phyloP scores from a whole-genome alignment of 192 early-diverging fungal genomes.

The Podila horticola region DNA sequence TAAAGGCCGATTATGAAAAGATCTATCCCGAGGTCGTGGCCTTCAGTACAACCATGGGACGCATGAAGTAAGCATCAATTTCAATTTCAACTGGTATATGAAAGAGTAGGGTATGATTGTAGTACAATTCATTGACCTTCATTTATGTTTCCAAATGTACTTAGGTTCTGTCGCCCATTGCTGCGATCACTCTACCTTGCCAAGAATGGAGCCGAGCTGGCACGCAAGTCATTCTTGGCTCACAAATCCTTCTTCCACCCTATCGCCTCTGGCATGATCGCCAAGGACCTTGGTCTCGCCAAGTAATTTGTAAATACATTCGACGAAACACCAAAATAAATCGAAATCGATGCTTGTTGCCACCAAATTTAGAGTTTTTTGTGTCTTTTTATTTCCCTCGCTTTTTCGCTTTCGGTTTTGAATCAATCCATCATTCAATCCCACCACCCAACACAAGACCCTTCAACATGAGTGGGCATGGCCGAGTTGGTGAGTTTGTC shows the following conservation, averaged over 20 bases:
- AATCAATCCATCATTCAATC: too few relatives aligned
- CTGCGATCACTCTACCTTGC: constrained; percentile 67
- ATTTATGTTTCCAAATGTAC: too few relatives aligned
- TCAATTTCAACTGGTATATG: too few relatives aligned
- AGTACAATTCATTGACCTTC: too few relatives aligned
- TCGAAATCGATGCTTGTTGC: background rate
- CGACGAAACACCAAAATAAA: background rate
- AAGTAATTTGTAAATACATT: constrained; percentile 18
- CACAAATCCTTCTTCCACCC: constrained; percentile 92
- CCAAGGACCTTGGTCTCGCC: constrained; percentile 70
- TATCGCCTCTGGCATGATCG: constrained; percentile 90
- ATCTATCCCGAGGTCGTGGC: constrained; percentile 79
- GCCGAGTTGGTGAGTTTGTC: too few relatives aligned
- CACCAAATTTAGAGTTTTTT: background rate
- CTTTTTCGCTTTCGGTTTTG: too few relatives aligned
- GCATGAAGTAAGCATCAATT: constrained; percentile 77
- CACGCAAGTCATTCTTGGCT: constrained; percentile 81
- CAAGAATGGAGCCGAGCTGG: constrained; percentile 78
- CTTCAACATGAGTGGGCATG: too few relatives aligned
- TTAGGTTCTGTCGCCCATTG: constrained; percentile 43
- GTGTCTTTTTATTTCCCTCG: background rate
- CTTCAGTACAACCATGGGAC: constrained; percentile 88
- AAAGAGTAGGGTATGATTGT: too few relatives aligned
- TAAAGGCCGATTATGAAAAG: constrained; percentile 78
- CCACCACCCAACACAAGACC: too few relatives aligned